Conservation (phyloP, 805 yeast species). For the Pichia heedii region DNA sequence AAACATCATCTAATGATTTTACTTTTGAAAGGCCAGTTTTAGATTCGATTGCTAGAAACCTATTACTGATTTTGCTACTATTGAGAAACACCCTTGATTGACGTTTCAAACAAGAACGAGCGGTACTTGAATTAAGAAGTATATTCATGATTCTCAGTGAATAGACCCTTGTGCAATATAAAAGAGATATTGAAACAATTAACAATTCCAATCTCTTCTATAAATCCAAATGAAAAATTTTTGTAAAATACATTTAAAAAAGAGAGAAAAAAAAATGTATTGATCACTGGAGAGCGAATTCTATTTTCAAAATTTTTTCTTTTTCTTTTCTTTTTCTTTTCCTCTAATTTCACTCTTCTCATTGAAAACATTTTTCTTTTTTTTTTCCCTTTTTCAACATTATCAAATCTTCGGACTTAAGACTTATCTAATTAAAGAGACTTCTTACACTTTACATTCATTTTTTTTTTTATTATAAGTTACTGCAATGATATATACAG, state of each 20-base stretch:
- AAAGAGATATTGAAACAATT: no score
- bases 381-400: no score
- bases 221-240: conserved; percentile 3
- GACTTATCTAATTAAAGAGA: no score
- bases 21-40: conserved; percentile 8
- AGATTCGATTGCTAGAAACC: conserved; percentile 11
- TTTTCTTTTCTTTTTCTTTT: not conserved
- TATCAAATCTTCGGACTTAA: no score
- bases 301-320: not conserved
- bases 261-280: not conserved
- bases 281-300: not conserved
- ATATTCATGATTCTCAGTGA: conserved; percentile 5
- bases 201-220: not conserved
- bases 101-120: conserved; percentile 5
- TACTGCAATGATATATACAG: not conserved
- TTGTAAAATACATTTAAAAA: not conserved
- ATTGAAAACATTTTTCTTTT: not conserved
- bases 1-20: conserved; percentile 15
- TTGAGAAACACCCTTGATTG: not conserved
- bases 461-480: no score
- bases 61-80: not conserved
- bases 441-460: no score
- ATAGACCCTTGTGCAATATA: not conserved
- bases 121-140: conserved; percentile 3
- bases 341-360: not conserved